phyloP scores from a whole-genome alignment of 202 grass and related monocot species.

The Musa balbisiana region DNA sequence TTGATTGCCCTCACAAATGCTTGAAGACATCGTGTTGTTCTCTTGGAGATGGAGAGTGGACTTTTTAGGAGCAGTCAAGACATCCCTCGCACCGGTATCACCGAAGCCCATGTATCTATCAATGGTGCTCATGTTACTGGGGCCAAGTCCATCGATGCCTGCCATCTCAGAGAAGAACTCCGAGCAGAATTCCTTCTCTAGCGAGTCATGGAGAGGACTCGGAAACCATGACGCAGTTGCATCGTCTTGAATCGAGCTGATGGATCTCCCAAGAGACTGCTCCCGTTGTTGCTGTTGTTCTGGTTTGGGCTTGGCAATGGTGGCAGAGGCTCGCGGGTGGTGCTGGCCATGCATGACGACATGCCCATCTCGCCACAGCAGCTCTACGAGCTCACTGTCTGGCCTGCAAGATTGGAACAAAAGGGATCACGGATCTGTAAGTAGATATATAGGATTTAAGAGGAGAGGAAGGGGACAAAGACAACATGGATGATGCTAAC shows the following conservation, averaged over 20 bases:
- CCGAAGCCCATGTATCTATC: neutral
- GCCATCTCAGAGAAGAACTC: slow-evolving; percentile 44
- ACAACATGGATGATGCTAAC: neutral
- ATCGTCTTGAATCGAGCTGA: slow-evolving; percentile 25
- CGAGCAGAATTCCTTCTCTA: slow-evolving; percentile 53
- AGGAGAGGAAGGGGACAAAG: neutral
- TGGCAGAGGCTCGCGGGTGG: slow-evolving; percentile 18
- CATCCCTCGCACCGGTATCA: neutral
- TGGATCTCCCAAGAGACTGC: neutral
- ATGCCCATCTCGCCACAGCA: slow-evolving; percentile 59
- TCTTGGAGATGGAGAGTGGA: neutral
- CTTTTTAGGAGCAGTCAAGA: neutral
- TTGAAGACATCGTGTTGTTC: slow-evolving; percentile 45
- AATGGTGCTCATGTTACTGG: neutral
- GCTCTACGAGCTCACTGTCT: slow-evolving; percentile 47
- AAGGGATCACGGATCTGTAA: neutral
- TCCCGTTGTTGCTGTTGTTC: neutral
- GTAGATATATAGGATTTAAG: too few relatives aligned
- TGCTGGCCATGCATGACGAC: slow-evolving; percentile 63
- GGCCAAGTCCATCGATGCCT: neutral
- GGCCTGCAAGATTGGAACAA: neutral
- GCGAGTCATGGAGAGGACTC: slow-evolving; percentile 36
- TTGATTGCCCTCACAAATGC: slow-evolving; percentile 68
- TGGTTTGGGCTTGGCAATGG: neutral
- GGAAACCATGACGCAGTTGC: slow-evolving; percentile 44